Evolutionary conservation across 2,329 filamentous ascomycete genomes (phyloP), one percentile per base, ranked within the genome.

Genomic region (Pseudogymnoascus sp.): DNA sequence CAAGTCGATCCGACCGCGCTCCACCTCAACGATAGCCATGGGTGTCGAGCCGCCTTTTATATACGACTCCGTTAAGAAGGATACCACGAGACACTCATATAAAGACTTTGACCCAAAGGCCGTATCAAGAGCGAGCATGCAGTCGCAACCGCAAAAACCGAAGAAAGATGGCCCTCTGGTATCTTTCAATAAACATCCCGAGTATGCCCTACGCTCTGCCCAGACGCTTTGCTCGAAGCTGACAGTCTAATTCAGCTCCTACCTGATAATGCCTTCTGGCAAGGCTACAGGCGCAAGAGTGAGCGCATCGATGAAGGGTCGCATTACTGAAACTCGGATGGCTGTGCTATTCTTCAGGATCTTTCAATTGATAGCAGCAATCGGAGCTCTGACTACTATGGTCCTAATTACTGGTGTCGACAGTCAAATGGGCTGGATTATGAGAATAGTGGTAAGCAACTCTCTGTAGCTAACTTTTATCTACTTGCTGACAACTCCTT

Each of bases 121-220:
- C 64, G 83, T 92, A 58, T 92, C 91, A 21, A 83, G 91, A 71
- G 89, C 90, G 65, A 93, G 89, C 76, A 90, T 84, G 79, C 78
- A 85, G 70, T 82, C 84, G 10, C 83, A 84, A 61, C 78, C 83
- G 41, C 79, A 76, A 27, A 86, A 81, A 70, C 80, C 84, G 42
- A 88, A 89, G 79, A 82, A 81, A 48, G 80, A 89, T 61, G 92
- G 91, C 0, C 92, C 91, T 10, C 77, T 95, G 66, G 77, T 97
- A 65, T 83, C 88, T 64, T 89, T 96, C 79, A 94, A 95, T 74
- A 82, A 84, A 63, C 92, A 96, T 74, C 92, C 92, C 1, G 92
- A 97, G 88, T 91, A 81, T 71, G 85, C 77, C 2, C 15, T 9
- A 15, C 31, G 60, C 31, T 27, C 9, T 48, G 10, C 38, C 7